These are phyloP conservation scores for Claviceps monticola DNA, from an alignment of 2,329 filamentous ascomycete species.

Conservation along the genomic window DNA sequence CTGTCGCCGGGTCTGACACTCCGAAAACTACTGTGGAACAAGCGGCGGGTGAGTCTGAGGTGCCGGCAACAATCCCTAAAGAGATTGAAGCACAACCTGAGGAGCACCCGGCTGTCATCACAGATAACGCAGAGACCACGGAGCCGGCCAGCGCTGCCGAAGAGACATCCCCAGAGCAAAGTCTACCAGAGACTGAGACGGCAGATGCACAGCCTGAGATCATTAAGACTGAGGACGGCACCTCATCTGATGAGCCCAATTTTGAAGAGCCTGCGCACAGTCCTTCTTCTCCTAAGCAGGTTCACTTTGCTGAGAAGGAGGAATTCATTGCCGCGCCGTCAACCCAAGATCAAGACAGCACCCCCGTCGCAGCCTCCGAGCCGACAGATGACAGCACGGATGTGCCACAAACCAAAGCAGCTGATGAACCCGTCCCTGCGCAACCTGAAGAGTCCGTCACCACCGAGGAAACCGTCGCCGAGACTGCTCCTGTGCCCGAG, in stretches of 20 bases:
- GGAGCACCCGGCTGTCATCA: background rate
- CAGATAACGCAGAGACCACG: background rate
- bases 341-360: background rate
- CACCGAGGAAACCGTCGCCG: background rate
- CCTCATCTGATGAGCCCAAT: background rate
- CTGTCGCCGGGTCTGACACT: background rate
- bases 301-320: slow-evolving; percentile 6
- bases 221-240: background rate
- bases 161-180: background rate
- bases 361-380: background rate
- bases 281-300: slow-evolving; percentile 3
- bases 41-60: background rate
- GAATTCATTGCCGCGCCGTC: background rate
- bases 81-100: background rate
- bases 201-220: background rate
- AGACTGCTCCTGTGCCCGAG: background rate
- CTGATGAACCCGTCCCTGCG: slow-evolving; percentile 1
- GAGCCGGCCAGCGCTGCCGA: background rate
- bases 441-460: background rate
- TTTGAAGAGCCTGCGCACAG: background rate
- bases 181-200: background rate
- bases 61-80: background rate
- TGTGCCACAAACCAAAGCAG: background rate
- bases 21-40: background rate
- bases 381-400: background rate